Conservation (phyloP, 2,329 filamentous ascomycete species). For the Paecilomyces niveus region DNA sequence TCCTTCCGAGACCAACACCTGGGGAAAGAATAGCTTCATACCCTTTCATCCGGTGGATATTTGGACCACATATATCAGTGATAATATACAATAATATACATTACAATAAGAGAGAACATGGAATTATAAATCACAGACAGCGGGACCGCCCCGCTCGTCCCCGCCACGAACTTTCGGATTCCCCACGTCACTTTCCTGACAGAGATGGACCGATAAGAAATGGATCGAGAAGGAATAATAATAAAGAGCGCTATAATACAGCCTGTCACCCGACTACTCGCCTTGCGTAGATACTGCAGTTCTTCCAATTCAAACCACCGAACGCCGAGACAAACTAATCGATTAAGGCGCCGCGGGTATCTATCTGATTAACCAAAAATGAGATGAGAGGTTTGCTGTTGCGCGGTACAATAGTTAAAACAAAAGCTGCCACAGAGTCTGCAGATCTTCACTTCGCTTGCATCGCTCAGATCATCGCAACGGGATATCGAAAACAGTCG, state of each 20-base stretch:
- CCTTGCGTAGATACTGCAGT: background rate
- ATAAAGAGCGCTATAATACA: background rate
- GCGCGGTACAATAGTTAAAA: slow-evolving; percentile 4
- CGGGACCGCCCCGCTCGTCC: background rate
- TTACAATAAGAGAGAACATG: background rate
- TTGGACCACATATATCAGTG: background rate
- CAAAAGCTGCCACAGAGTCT: background rate
- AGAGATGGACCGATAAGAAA: background rate
- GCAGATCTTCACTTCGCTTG: background rate
- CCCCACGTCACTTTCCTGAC: background rate
- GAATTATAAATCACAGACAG: background rate
- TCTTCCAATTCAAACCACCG: background rate
- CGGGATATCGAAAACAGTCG: background rate
- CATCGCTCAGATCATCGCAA: background rate
- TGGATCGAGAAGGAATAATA: background rate
- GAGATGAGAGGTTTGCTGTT: slow-evolving; percentile 1
- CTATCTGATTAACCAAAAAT: slow-evolving; percentile 14
- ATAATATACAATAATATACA: background rate
- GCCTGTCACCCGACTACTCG: background rate
- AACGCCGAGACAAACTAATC: slow-evolving; percentile 1
- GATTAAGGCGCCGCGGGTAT: slow-evolving; percentile 21
- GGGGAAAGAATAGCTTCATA: too few relatives aligned
- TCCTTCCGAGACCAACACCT: too few relatives aligned
- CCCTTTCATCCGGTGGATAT: background rate
- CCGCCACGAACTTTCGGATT: background rate